Conservation (phyloP, 257 asterid species). For the Leptodermis oblonga region DNA sequence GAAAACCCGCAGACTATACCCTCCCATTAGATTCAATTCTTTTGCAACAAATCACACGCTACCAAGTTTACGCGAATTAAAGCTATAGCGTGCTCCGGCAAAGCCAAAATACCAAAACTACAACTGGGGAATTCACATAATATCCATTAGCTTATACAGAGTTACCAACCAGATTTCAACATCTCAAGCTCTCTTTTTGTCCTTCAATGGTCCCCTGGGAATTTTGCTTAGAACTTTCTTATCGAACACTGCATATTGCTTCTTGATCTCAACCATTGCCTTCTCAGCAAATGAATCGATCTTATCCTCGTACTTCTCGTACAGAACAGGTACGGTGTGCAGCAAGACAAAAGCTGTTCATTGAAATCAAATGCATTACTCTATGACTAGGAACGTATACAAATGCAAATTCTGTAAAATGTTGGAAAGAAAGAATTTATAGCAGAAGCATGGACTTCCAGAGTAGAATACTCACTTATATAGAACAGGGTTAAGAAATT, state of each 20-base stretch:
- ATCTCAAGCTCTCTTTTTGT: slow-evolving; percentile 50
- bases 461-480: slow-evolving; percentile 39
- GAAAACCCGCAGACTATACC: background rate
- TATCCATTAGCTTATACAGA: background rate
- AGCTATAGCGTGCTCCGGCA: background rate
- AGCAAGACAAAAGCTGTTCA: slow-evolving; percentile 62
- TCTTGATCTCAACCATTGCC: slow-evolving; percentile 59
- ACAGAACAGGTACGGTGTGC: slow-evolving; percentile 75
- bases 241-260: slow-evolving; percentile 68
- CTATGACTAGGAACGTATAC: too few species aligned
- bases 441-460: background rate
- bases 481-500: slow-evolving; percentile 81
- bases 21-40: slow-evolving; percentile 2
- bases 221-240: slow-evolving; percentile 68
- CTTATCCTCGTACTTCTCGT: slow-evolving; percentile 79
- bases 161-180: background rate
- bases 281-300: slow-evolving; percentile 70
- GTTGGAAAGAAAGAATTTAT: background rate
- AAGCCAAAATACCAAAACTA: slow-evolving; percentile 8
- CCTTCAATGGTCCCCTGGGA: slow-evolving; percentile 57
- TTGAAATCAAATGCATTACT: background rate
- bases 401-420: background rate
- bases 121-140: background rate
- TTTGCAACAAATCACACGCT: background rate
- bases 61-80: background rate